Evolutionary conservation across 352 stramenopile genomes (phyloP), one percentile per base, ranked within the genome.

Genomic region (Pseudoperonospora humuli): DNA sequence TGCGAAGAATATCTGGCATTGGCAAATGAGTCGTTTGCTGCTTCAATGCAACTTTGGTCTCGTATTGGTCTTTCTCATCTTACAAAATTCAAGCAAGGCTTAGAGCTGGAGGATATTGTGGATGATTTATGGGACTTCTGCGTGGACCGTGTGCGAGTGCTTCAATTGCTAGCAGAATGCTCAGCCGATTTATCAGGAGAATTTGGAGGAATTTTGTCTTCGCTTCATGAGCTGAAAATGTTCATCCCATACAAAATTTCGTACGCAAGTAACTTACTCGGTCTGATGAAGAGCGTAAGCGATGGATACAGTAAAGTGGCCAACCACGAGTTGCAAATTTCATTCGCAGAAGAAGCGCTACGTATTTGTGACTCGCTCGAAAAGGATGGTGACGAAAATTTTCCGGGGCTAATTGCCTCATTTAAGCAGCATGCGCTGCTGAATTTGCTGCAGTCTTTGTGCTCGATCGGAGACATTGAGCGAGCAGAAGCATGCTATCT

Each of bases 61-160:
- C 56, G 70, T 7, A 73, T 91, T 17, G 78, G 78, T 0, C 52
- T 91, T 2, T 69, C 75, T 7, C 66, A 66, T 37, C 45, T 91
- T 23, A 84, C 75, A 5, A 80, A 77, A 29, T 62, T 75, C 27
- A 91, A 86, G 39, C 45, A 67, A 26, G 65, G 59, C 5, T 38
- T 84, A 7, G 78, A 91, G 38, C 34, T 88, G 7, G 78, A 88
- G 29, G 71, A 87, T 17, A 61, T 88, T 36, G 38, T 91, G 10
- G 70, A 86, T 54, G 78, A 88, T 48, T 50, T 91, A 29, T 91
- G 78, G 78, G 74, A 87, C 35, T 84, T 85, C 33, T 76, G 63
- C n/a, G 58, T 77, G n/a, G 65, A 81, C 34, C 69, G 65, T 5
- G 63, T 88, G 27, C 74, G 69, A 15, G 64, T 79, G n/a, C 42